These are phyloP conservation scores for Phytophthora rubi DNA, from an alignment of 352 stramenopile genomes.

Conservation along the genomic window DNA sequence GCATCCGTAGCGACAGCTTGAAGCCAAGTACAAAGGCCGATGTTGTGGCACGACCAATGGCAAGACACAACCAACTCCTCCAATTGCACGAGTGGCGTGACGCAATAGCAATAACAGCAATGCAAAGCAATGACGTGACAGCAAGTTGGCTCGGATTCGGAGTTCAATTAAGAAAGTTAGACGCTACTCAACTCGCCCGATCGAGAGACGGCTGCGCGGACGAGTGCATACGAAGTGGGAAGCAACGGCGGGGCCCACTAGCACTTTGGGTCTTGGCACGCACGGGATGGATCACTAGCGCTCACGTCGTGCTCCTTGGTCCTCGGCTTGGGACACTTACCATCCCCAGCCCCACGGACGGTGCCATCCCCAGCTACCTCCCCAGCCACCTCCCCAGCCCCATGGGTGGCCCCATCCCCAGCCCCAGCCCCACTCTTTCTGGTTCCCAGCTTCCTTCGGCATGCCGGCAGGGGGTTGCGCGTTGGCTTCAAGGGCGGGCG, in stretches of 20 bases:
- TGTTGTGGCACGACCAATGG: no score
- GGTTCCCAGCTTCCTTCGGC: constrained; percentile 14
- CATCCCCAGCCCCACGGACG: constrained; percentile 19
- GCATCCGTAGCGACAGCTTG: no score
- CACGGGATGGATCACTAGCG: no score
- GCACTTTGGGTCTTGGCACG: no score
- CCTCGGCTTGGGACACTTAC: background rate
- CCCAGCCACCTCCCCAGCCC: background rate
- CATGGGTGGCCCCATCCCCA: constrained; percentile 16
- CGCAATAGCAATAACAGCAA: background rate
- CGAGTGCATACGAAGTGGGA: background rate
- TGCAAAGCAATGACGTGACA: background rate
- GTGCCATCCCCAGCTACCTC: constrained; percentile 4
- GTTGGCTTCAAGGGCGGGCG: constrained; percentile 4
- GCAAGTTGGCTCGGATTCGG: background rate
- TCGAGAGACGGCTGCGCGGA: background rate
- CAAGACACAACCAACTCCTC: no score
- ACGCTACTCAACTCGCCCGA: background rate
- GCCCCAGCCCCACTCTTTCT: constrained; percentile 20
- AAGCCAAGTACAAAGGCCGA: no score
- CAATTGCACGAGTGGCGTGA: no score
- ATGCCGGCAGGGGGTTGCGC: constrained; percentile 5
- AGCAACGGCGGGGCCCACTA: no score
- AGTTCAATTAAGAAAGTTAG: background rate
- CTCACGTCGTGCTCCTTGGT: background rate